phyloP scores from a whole-genome alignment of 2,329 filamentous ascomycete genomes.

The Zasmidium angulare region DNA sequence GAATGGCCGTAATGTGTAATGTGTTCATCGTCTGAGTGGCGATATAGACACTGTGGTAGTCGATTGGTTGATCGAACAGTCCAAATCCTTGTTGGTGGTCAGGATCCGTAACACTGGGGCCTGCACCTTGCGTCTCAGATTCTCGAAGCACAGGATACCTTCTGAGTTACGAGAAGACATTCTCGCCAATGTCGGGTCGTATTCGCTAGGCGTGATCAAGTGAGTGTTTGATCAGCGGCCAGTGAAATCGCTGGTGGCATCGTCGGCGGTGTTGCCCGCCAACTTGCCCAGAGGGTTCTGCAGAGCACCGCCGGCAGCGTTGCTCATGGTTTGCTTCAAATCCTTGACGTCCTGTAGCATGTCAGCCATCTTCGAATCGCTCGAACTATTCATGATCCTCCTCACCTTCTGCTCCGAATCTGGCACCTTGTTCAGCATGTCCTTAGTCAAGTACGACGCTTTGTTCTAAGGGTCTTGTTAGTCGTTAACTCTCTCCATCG shows the following conservation, averaged over 20 bases:
- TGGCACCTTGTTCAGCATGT: conserved; percentile 29
- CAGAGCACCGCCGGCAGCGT: conserved; percentile 32
- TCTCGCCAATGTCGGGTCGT: neutral
- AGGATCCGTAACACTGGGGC: neutral
- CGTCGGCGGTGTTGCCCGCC: conserved; percentile 26
- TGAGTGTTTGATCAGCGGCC: conserved; percentile 18
- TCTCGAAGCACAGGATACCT: neutral
- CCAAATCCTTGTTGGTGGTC: neutral
- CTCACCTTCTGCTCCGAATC: conserved; percentile 33
- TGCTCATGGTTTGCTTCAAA: conserved; percentile 35
- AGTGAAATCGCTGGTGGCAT: conserved; percentile 25
- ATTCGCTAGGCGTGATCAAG: neutral
- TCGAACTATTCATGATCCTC: too few relatives aligned
- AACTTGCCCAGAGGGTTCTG: conserved; percentile 40
- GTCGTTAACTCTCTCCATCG: neutral
- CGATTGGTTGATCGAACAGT: neutral
- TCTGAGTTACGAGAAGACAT: neutral
- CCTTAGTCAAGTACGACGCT: conserved; percentile 36
- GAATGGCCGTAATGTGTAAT: neutral
- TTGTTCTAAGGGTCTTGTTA: conserved; percentile 39
- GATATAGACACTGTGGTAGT: neutral
- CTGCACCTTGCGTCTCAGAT: neutral
- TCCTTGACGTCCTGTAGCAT: conserved; percentile 32
- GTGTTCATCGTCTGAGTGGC: neutral
- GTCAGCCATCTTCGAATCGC: neutral